A percentile compares a stretch with the other conserved stretches of the same genome.
phyloP scores from a whole-genome alignment of 352 stramenopile genomes.

The Pythium vanterpoolii region DNA sequence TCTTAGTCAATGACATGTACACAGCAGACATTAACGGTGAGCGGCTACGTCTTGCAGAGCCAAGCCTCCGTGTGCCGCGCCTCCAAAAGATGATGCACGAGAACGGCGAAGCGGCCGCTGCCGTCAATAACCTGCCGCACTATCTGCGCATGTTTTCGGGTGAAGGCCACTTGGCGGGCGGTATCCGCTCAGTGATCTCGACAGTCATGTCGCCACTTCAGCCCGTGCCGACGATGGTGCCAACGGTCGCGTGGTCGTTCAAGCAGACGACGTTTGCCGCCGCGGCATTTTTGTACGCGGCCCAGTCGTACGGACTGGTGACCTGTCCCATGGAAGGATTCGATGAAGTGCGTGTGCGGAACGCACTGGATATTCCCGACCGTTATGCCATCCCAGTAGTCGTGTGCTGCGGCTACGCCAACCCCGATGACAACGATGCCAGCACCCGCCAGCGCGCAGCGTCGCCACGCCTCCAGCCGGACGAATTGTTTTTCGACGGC shows the following conservation, averaged over 20 bases:
- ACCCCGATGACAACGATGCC: conserved; percentile 26
- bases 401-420: conserved; percentile 56
- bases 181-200: conserved; percentile 53
- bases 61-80: conserved; percentile 59
- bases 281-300: conserved; percentile 64
- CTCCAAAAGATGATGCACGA: conserved; percentile 71
- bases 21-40: background rate
- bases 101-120: conserved; percentile 38
- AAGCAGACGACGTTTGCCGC: conserved; percentile 81
- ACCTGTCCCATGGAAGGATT: conserved; percentile 83
- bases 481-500: conserved; percentile 82
- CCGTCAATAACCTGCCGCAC: conserved; percentile 57
- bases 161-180: conserved; percentile 54
- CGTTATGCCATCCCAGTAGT: conserved; percentile 76
- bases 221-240: conserved; percentile 54
- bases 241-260: conserved; percentile 73
- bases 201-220: conserved; percentile 62
- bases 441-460: conserved; percentile 20
- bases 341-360: conserved; percentile 58
- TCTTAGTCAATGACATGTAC: background rate
- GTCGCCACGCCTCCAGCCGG: conserved; percentile 49
- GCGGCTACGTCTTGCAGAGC: conserved; percentile 53
- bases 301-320: conserved; percentile 58
- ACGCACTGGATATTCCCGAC: conserved; percentile 71
- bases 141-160: conserved; percentile 68